Conservation (phyloP, 495 filamentous ascomycete species). For the Collariella sp. region DNA sequence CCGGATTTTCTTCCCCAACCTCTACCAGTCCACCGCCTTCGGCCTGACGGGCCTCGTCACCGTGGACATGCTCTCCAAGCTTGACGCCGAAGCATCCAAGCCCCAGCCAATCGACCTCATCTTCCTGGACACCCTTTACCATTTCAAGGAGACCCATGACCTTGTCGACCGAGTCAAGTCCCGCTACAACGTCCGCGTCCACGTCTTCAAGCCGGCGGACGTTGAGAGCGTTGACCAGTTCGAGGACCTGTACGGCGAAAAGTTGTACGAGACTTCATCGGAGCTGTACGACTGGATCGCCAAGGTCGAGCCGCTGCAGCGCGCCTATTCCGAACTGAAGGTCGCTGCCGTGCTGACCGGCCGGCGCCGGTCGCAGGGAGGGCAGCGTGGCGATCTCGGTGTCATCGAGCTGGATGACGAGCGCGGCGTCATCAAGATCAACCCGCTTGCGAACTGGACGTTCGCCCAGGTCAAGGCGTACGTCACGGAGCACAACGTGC, state of each 20-base stretch:
- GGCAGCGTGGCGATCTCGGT: slow-evolving; percentile 77
- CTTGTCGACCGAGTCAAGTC: slow-evolving; percentile 71
- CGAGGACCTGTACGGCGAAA: slow-evolving; percentile 67
- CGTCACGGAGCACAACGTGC: slow-evolving; percentile 74
- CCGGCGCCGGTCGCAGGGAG: slow-evolving; percentile 84
- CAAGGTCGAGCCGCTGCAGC: slow-evolving; percentile 94
- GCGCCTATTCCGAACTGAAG: slow-evolving; percentile 78
- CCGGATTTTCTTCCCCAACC: slow-evolving; percentile 76
- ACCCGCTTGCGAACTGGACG: slow-evolving; percentile 94
- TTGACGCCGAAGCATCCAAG: slow-evolving; percentile 58
- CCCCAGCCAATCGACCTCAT: slow-evolving; percentile 70
- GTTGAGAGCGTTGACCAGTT: slow-evolving; percentile 65
- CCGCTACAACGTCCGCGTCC: slow-evolving; percentile 68
- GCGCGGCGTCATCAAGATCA: slow-evolving; percentile 85
- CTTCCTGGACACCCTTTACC: slow-evolving; percentile 94
- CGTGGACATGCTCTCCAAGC: slow-evolving; percentile 86
- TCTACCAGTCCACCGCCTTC: slow-evolving; percentile 97
- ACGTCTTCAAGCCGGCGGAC: slow-evolving; percentile 79
- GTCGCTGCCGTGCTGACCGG: slow-evolving; percentile 94
- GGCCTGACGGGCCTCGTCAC: slow-evolving; percentile 90
- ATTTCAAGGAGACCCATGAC: slow-evolving; percentile 82
- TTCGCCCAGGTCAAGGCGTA: slow-evolving; percentile 86
- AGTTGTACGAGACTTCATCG: slow-evolving; percentile 76
- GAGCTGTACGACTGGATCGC: slow-evolving; percentile 93
- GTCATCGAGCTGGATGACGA: slow-evolving; percentile 90